These are phyloP conservation scores for Nicotiana noctiflora DNA, from an alignment of 257 asterid genomes.

Conservation along the genomic window DNA sequence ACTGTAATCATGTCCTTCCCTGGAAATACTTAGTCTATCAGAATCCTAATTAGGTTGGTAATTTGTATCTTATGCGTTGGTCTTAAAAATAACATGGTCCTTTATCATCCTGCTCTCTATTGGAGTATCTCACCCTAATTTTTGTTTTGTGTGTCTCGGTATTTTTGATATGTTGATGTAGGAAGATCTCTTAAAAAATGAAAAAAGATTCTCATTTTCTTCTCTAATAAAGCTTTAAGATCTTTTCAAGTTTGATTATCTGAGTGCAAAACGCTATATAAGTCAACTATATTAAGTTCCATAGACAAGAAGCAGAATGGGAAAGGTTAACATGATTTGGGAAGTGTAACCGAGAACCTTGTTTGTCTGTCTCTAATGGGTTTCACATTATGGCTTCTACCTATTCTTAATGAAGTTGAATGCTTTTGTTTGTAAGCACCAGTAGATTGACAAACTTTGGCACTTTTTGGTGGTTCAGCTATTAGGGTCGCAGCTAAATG, in stretches of 20 bases:
- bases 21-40: no score
- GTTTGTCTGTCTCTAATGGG: not conserved
- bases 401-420: not conserved
- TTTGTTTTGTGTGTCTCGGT: no score
- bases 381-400: not conserved
- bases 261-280: not conserved
- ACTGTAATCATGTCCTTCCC: no score
- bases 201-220: not conserved
- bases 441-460: not conserved
- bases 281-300: not conserved
- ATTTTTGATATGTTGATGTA: no score
- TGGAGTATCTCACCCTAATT: no score
- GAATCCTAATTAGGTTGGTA: no score
- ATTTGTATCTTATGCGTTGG: no score
- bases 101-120: no score
- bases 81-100: no score
- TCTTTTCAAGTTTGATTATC: not conserved
- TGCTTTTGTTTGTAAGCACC: not conserved
- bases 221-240: not conserved
- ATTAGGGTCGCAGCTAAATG: constrained; percentile 88
- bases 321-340: not conserved
- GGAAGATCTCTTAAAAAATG: no score
- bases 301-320: not conserved
- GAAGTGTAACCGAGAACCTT: not conserved
- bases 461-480: constrained; percentile 44